Evolutionary conservation across 805 yeast species (phyloP), one percentile per base, ranked within the genome.

Genomic region (Dipodascopsis tothii): DNA sequence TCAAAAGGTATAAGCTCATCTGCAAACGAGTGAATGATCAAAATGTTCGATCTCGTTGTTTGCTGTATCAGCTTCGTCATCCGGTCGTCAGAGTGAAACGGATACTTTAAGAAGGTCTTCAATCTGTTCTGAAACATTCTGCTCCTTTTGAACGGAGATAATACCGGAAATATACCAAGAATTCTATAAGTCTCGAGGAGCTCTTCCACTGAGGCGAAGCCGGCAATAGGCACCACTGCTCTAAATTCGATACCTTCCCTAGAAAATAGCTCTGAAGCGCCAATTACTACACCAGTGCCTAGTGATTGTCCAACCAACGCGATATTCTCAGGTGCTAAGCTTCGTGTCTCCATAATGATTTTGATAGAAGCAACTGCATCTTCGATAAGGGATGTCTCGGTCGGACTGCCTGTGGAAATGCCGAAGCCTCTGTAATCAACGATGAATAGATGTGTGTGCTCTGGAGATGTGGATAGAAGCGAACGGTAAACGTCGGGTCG

Each of bases 391-490:
- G 19, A 38, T 5, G 32, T 20, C 32, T 49, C 50, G 11, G 41
- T 16, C 7, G 53, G 53, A 11, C 16, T n/a, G 9, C 53, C 53
- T 2, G 44, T 39, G 3, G 53, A 49, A 19, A 45, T 16, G 14
- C 53, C 53, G 33, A 40, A 49, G 11, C 53, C 53, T 11, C 53
- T 39, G 35, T 49, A 49, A 35, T 49, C 53, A 27, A 46, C 41
- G 14, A 38, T 30, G 17, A 49, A 46, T 9, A 49, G 22, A 27
- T 49, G 48, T 5, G 51, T 47, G 30, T 47, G 51, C 17, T 39
- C 37, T 6, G 45, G 39, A 5, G 47, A 44, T 14, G 51, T 40
- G 5, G 48, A 25, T 18, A 44, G 43, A 3, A 47, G 39, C 7
- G 46, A 18, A 5, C 51, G 40, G 33, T 44, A 47, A 5, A 47